Evolutionary conservation across 768 basidiomycete species (phyloP).

Genomic region (Boletus coccyginus): DNA sequence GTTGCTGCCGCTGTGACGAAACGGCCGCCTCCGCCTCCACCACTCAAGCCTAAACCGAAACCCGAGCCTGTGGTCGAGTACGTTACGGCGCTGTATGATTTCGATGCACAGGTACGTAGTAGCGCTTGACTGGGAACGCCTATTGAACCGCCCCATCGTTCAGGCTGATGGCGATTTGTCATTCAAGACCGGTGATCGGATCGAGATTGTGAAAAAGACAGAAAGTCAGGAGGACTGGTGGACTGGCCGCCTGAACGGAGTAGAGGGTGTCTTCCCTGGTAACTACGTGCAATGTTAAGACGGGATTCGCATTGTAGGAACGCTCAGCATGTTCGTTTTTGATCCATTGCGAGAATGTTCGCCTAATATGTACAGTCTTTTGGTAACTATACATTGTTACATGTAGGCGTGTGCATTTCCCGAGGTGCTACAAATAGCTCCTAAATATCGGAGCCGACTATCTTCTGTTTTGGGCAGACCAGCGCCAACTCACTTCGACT

Average conservation of each 20-base stretch:
- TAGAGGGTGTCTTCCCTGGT: constrained; percentile 90
- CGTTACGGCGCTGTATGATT: constrained; percentile 94
- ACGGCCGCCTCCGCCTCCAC: constrained; percentile 89
- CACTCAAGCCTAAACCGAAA: constrained; percentile 86
- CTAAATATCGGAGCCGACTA: constrained; percentile 15
- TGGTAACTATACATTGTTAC: too few relatives aligned
- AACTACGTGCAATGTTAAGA: constrained; percentile 33
- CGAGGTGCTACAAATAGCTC: constrained; percentile 2
- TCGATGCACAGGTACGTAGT: constrained; percentile 71
- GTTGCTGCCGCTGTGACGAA: constrained; percentile 45
- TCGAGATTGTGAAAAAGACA: constrained; percentile 84
- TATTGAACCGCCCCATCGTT: not conserved
- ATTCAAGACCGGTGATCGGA: constrained; percentile 85
- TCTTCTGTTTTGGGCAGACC: not conserved
- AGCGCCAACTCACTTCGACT: not conserved
- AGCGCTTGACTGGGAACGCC: not conserved
- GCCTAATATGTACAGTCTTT: not conserved
- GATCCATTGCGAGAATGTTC: not conserved
- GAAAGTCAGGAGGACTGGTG: constrained; percentile 93
- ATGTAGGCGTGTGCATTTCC: too few relatives aligned
- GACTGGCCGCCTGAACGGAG: constrained; percentile 85
- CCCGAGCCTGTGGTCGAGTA: constrained; percentile 61
- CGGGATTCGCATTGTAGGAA: not conserved
- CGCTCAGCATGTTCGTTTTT: not conserved
- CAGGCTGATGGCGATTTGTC: constrained; percentile 90